phyloP scores from a whole-genome alignment of 2,329 filamentous ascomycete genomes.

The Sporothrix mexicana region DNA sequence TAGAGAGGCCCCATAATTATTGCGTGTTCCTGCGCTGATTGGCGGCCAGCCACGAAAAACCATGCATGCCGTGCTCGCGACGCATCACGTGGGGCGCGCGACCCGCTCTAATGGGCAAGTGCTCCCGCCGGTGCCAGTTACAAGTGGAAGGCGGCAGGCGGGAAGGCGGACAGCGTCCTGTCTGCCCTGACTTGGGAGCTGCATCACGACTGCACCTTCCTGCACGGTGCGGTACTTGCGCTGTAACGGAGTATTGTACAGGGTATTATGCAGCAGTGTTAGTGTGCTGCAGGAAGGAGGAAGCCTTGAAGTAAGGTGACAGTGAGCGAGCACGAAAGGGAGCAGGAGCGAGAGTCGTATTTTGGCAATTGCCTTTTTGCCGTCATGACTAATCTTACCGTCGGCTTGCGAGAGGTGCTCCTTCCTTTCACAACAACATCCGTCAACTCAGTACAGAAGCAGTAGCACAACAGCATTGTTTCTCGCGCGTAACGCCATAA shows the following conservation, averaged over 20 bases:
- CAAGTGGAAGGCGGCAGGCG: background rate
- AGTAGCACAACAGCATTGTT: background rate
- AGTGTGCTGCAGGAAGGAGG: background rate
- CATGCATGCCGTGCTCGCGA: constrained; percentile 26
- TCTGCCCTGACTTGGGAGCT: background rate
- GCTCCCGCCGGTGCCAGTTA: constrained; percentile 23
- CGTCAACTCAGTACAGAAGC: background rate
- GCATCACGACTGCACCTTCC: constrained; percentile 6
- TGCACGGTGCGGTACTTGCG: background rate
- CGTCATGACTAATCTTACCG: constrained; percentile 12
- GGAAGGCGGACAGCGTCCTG: background rate
- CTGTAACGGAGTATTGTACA: constrained; percentile 11
- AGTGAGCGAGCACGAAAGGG: too few species aligned
- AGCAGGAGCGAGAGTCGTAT: background rate
- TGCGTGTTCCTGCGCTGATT: constrained; percentile 26
- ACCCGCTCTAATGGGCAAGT: constrained; percentile 17
- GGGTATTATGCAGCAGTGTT: constrained; percentile 19
- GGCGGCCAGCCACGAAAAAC: constrained; percentile 9
- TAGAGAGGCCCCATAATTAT: background rate
- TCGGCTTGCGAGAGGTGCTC: background rate
- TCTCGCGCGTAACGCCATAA: background rate
- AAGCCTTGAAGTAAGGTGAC: background rate
- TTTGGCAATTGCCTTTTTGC: background rate
- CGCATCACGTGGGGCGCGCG: constrained; percentile 33
- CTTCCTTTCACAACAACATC: background rate